Evolutionary conservation across 163 green algal genomes (phyloP).

Genomic region (Volvox carteri): DNA sequence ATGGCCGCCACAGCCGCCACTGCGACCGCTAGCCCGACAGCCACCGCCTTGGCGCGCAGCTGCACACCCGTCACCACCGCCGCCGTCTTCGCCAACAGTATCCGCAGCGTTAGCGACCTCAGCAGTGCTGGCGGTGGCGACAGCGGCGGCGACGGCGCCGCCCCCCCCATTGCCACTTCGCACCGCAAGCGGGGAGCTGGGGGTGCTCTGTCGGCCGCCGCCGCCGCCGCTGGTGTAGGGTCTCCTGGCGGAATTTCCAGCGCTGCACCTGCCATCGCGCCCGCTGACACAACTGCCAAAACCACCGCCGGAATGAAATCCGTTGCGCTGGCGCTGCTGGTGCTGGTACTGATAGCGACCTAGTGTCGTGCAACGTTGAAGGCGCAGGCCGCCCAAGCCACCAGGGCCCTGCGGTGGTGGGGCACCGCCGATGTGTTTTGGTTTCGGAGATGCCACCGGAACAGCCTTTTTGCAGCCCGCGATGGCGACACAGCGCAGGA

Average conservation of each 20-base stretch:
- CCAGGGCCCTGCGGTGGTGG: too few relatives aligned
- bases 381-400: too few relatives aligned
- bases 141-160: not conserved
- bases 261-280: not conserved
- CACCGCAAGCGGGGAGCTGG: too few relatives aligned
- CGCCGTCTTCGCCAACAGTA: too few relatives aligned
- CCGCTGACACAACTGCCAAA: not conserved
- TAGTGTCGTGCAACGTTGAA: too few relatives aligned
- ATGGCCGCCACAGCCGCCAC: not conserved
- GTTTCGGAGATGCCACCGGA: not conserved
- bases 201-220: not conserved
- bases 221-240: too few relatives aligned
- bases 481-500: not conserved
- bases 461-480: not conserved
- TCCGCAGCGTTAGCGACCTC: not conserved
- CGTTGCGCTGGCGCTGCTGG: not conserved
- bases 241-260: too few relatives aligned
- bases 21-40: not conserved
- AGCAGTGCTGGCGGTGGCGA: not conserved
- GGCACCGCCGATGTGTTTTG: not conserved
- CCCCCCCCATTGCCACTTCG: not conserved
- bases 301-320: not conserved
- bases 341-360: too few relatives aligned
- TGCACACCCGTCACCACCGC: too few relatives aligned
- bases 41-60: not conserved